Base-by-base conservation (phyloP, 2,329 filamentous ascomycete species). In the Ceratocystis harringtonii region DNA sequence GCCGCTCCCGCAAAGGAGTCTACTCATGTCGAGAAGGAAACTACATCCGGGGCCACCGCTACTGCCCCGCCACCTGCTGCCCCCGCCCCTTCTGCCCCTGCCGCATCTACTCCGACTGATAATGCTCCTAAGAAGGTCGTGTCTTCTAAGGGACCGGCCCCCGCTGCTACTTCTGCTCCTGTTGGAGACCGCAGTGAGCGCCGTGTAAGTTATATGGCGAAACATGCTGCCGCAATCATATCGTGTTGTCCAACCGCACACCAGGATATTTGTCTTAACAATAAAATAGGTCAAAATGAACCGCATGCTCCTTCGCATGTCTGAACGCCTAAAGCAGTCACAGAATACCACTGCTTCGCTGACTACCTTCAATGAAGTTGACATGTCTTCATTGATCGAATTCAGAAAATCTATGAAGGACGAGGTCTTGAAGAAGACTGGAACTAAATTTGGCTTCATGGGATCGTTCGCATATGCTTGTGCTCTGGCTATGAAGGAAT, bases 381-480 rank as follows among this genome's bases (percentile, higher is more conserved):
- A 99, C 76, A 99, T 99, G 94, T 95, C 92, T 41, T 90, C 88
- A 25, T 81, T 99, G 62, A 96, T 97, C 88, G 90, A 96, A 69
- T 92, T 99, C 80, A 88, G 94, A 71, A 96, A 95, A 77, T 81
- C 91, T 60, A 97, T 97, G 83, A 97, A 97, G 81, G 92, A 97
- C 68, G 92, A 96, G 67, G 80, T 96, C 25, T 80, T 97, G 66
- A 96, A 97, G 83, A 95, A 92, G 81, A 94, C 90, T 8, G 92
- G 92, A 57, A 88, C 97, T 67, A 99, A 97, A 81, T 87, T 99
- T 64, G 94, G 94, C n/a, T 99, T 97, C 80, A 97, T 99, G 92
- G 94, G 91, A 75, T 92, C 92, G 65, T 99, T 99, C 78, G 89
- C 92, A 3, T 89, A 88, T 69, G 94, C 94, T 61, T 89, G 85